Conservation (phyloP, 2,329 filamentous ascomycete genomes). For the Pseudophaeomoniella oleicola region DNA sequence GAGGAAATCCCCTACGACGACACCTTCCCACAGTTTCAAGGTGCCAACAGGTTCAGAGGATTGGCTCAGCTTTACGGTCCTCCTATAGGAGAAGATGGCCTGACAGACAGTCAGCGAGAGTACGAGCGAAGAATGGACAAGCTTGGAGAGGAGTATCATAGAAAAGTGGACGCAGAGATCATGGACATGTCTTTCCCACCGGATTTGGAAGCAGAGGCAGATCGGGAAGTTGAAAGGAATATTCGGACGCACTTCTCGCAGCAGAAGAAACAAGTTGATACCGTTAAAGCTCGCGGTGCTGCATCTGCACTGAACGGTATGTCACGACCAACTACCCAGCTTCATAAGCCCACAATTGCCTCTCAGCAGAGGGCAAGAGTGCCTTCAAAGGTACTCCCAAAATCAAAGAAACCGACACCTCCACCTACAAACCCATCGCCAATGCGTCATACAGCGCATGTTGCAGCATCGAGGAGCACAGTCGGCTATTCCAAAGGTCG, state of each 20-base stretch:
- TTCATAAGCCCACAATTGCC: conserved; percentile 18
- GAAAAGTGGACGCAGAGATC: conserved; percentile 29
- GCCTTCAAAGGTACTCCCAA: conserved; percentile 17
- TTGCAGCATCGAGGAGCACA: conserved; percentile 61
- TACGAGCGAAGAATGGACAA: conserved; percentile 55
- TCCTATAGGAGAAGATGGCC: conserved; percentile 36
- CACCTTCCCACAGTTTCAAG: conserved; percentile 36
- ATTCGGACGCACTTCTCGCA: conserved; percentile 31
- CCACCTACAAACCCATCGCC: conserved; percentile 33
- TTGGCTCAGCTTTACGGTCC: conserved; percentile 33
- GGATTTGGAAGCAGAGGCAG: conserved; percentile 12
- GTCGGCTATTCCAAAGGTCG: conserved; percentile 75
- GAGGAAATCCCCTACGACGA: conserved; percentile 32
- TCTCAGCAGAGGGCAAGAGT: conserved; percentile 26
- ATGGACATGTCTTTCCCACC: conserved; percentile 16
- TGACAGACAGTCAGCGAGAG: conserved; percentile 48
- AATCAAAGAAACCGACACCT: conserved; percentile 26
- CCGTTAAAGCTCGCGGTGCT: conserved; percentile 24
- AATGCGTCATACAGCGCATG: conserved; percentile 45
- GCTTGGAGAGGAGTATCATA: conserved; percentile 44
- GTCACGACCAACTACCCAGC: conserved; percentile 14
- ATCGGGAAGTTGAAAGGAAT: conserved; percentile 47
- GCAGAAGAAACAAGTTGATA: conserved; percentile 17
- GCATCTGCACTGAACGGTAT: conserved; percentile 22
- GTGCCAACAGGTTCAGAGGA: conserved; percentile 37